Conservation (phyloP, 805 yeast species). For the Saturnispora diversa region DNA sequence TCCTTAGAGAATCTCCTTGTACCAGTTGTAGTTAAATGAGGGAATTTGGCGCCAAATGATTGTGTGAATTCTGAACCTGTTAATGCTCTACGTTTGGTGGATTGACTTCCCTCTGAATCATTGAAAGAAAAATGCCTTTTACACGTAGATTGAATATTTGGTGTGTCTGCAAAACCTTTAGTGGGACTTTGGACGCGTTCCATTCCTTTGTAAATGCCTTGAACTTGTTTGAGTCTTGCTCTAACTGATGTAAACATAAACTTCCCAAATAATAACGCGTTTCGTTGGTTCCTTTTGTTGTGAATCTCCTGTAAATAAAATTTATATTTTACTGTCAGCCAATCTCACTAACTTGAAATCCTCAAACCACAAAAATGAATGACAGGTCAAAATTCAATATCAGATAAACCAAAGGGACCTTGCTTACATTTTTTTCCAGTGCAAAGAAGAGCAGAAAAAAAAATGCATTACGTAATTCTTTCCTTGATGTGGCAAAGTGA, state of each 20-base stretch:
- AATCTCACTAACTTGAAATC: too few relatives aligned
- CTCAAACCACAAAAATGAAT: too few relatives aligned
- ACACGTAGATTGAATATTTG: not conserved
- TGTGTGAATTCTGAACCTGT: not conserved
- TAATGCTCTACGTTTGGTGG: not conserved
- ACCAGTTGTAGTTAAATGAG: slow-evolving; percentile 4
- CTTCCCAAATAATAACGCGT: too few relatives aligned
- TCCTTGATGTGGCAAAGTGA: too few relatives aligned
- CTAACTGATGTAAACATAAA: not conserved
- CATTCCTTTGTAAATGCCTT: not conserved
- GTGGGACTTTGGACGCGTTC: not conserved
- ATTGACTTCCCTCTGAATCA: not conserved
- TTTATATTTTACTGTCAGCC: too few relatives aligned
- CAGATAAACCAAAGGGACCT: too few relatives aligned
- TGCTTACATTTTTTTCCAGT: too few relatives aligned
- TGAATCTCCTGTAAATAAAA: too few relatives aligned
- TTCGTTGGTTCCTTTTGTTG: too few relatives aligned
- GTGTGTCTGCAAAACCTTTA: not conserved
- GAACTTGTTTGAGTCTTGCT: not conserved
- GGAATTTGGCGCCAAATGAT: slow-evolving; percentile 7
- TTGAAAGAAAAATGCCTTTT: not conserved
- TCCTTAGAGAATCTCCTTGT: slow-evolving; percentile 6
- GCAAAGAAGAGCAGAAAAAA: too few relatives aligned
- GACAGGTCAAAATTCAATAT: too few relatives aligned
- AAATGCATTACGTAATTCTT: too few relatives aligned